These are phyloP conservation scores for Sclerotinia sclerotiorum DNA, from an alignment of 2,329 filamentous ascomycete genomes.

Conservation along the genomic window DNA sequence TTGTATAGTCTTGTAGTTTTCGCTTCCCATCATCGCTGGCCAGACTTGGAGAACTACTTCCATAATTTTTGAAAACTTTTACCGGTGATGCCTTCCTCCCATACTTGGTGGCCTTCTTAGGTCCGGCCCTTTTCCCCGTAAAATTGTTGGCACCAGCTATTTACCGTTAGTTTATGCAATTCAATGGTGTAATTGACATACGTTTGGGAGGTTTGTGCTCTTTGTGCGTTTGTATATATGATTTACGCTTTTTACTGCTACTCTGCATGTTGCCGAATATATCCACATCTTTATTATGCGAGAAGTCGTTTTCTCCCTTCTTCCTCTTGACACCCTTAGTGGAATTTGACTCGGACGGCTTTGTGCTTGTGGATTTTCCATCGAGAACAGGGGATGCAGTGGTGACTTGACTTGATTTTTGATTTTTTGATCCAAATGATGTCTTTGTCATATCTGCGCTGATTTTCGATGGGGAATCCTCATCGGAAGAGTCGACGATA, in stretches of 20 bases:
- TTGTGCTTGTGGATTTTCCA: not conserved
- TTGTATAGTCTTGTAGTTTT: constrained; percentile 1
- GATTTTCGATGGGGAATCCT: constrained; percentile 11
- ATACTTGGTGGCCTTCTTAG: not conserved
- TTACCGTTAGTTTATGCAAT: constrained; percentile 14
- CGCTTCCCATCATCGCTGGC: constrained; percentile 9
- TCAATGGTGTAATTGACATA: not conserved
- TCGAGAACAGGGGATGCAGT: not conserved
- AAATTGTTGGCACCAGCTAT: constrained; percentile 14
- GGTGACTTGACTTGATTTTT: not conserved
- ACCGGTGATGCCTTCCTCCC: constrained; percentile 8
- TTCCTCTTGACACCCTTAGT: constrained; percentile 29
- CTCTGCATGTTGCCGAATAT: constrained; percentile 26
- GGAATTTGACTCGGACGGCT: constrained; percentile 11
- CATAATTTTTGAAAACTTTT: not conserved
- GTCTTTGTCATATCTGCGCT: constrained; percentile 22
- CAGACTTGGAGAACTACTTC: constrained; percentile 18
- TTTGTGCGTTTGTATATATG: constrained; percentile 9
- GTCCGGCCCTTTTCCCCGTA: not conserved
- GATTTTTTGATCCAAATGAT: not conserved
- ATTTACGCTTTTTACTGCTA: constrained; percentile 19
- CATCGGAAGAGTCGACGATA: constrained; percentile 8
- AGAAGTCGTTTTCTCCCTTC: constrained; percentile 16
- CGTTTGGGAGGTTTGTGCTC: constrained; percentile 6
- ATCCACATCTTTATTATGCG: constrained; percentile 28